Percentiles rank a stretch among this genome's conserved stretches.
Conservation (phyloP, 2,329 filamentous ascomycete genomes). For the Colletotrichum salicis region DNA sequence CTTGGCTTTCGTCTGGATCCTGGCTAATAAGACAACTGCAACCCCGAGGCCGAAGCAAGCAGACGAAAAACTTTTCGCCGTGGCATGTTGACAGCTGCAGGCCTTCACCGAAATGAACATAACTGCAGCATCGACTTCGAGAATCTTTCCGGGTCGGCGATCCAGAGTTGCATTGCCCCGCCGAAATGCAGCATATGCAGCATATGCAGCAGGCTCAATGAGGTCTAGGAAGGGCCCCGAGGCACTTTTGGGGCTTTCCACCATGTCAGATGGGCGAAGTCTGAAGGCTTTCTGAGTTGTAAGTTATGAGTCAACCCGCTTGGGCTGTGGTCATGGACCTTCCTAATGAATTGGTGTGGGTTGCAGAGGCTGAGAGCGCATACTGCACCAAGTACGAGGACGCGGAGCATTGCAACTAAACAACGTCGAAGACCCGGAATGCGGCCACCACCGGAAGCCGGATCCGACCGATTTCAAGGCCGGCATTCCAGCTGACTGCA, state of each 20-base stretch:
- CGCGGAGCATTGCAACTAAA: neutral
- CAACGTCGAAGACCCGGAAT: neutral
- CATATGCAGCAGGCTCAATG: constrained; percentile 19
- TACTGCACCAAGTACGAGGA: neutral
- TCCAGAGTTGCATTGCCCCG: constrained; percentile 26
- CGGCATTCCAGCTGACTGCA: neutral
- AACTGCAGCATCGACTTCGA: constrained; percentile 18
- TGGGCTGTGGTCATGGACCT: neutral
- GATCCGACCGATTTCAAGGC: neutral
- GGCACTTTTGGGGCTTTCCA: neutral
- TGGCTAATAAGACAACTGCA: neutral
- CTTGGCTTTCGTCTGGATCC: neutral
- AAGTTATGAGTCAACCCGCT: neutral
- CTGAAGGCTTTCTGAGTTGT: neutral
- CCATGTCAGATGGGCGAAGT: neutral
- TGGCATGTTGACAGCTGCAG: constrained; percentile 18
- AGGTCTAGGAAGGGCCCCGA: neutral
- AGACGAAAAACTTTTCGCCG: neutral
- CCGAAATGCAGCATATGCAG: constrained; percentile 11
- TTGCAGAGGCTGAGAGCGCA: neutral
- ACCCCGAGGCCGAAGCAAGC: neutral
- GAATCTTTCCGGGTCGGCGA: constrained; percentile 9
- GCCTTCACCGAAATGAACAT: constrained; percentile 16
- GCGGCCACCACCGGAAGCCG: neutral
- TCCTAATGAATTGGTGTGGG: neutral